Conservation (phyloP, 495 filamentous ascomycete genomes). For the Lasiosphaeris hirsuta region DNA sequence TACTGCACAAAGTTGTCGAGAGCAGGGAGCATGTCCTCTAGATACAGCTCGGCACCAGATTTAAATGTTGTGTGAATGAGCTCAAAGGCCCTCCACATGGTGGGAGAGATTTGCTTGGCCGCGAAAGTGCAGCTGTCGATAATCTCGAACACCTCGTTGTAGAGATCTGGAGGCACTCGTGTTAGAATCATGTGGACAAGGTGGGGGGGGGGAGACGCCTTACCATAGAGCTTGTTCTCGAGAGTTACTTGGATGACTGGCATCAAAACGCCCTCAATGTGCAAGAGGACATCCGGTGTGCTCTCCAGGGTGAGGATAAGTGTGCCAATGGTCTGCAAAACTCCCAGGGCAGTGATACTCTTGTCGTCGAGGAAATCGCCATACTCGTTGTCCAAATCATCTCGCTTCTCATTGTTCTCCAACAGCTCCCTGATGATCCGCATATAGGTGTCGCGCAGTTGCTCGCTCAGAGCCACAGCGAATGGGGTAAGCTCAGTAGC, state of each 20-base stretch:
- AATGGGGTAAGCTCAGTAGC: conserved; percentile 93
- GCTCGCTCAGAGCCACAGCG: conserved; percentile 94
- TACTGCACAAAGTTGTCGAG: conserved; percentile 96
- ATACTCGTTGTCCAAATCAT: conserved; percentile 70
- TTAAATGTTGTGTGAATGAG: conserved; percentile 97
- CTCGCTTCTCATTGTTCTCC: conserved; percentile 71
- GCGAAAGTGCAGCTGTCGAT: conserved; percentile 99
- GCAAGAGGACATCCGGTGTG: conserved; percentile 88
- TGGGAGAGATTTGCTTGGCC: conserved; percentile 88
- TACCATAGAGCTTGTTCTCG: conserved; percentile 92
- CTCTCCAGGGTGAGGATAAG: conserved; percentile 95
- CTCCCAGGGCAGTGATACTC: conserved; percentile 94
- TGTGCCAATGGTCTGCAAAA: conserved; percentile 95
- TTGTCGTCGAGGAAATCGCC: conserved; percentile 96
- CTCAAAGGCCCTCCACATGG: conserved; percentile 98
- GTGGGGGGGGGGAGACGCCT: conserved; percentile 5
- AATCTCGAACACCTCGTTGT: conserved; percentile 98
- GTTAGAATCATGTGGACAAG: not conserved
- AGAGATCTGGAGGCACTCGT: conserved; percentile 58
- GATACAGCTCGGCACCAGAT: conserved; percentile 89
- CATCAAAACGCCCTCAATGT: conserved; percentile 93
- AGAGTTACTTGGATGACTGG: conserved; percentile 93
- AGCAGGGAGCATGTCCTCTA: conserved; percentile 98
- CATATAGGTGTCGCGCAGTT: conserved; percentile 93
- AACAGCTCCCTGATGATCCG: conserved; percentile 88